Conservation (phyloP, 2,329 filamentous ascomycete species). For the Cladosporium sphaerospermum region DNA sequence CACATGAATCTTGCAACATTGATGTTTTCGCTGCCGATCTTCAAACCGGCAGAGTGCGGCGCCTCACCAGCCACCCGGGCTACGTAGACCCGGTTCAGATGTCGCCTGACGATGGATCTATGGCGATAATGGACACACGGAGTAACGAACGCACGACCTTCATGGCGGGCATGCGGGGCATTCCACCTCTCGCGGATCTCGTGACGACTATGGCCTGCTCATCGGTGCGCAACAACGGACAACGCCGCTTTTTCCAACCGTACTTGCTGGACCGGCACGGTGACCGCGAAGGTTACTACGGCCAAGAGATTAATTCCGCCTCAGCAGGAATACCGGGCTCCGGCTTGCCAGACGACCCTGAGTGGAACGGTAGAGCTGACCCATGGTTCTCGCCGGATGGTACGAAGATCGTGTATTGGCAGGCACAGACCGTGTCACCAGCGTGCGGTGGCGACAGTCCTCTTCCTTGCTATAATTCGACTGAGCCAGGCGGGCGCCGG, state of each 20-base stretch:
- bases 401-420: slow-evolving; percentile 40
- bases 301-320: slow-evolving; percentile 39
- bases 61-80: slow-evolving; percentile 40
- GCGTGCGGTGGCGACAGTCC: slow-evolving; percentile 42
- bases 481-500: slow-evolving; percentile 33
- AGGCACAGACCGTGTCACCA: slow-evolving; percentile 34
- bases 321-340: slow-evolving; percentile 5
- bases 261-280: slow-evolving; percentile 40
- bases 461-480: slow-evolving; percentile 37
- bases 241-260: slow-evolving; percentile 42
- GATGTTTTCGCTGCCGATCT: slow-evolving; percentile 41
- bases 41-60: slow-evolving; percentile 35
- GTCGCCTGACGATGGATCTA: slow-evolving; percentile 40
- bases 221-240: slow-evolving; percentile 43
- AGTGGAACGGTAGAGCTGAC: slow-evolving; percentile 46
- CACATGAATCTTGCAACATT: slow-evolving; percentile 40
- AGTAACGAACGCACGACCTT: slow-evolving; percentile 39
- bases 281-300: slow-evolving; percentile 41
- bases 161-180: slow-evolving; percentile 34
- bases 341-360: slow-evolving; percentile 39
- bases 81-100: slow-evolving; percentile 41
- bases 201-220: slow-evolving; percentile 30
- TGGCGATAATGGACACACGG: slow-evolving; percentile 41
- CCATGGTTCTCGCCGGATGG: slow-evolving; percentile 39
- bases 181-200: slow-evolving; percentile 40